phyloP scores from a whole-genome alignment of 306 rosid genomes.

The Trifolium repens region DNA sequence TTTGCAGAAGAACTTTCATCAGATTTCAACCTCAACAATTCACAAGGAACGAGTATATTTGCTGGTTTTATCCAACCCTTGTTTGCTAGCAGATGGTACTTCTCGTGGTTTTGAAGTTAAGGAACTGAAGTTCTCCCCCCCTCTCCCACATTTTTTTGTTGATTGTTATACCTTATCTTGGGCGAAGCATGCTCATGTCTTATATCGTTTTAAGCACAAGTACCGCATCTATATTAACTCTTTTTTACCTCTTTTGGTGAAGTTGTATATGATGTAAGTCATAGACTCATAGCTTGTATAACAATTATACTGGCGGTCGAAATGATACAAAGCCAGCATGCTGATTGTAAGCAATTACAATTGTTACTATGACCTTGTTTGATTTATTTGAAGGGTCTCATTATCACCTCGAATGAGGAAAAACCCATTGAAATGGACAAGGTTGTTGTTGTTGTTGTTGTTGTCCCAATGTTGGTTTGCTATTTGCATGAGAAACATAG shows the following conservation, averaged over 20 bases:
- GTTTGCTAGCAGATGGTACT: constrained; percentile 1
- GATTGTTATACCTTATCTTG: constrained; percentile 6
- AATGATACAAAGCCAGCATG: constrained; percentile 16
- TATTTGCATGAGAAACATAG: too few relatives aligned
- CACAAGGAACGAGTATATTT: constrained; percentile 18
- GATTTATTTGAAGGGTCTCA: not conserved
- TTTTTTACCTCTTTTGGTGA: not conserved
- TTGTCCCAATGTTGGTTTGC: not conserved
- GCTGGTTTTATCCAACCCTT: constrained; percentile 26
- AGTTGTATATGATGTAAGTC: constrained; percentile 43
- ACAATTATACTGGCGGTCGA: not conserved
- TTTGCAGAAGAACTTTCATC: constrained; percentile 16
- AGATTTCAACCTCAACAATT: constrained; percentile 33
- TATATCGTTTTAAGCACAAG: not conserved
- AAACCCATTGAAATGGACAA: too few relatives aligned
- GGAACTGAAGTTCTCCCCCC: constrained; percentile 20
- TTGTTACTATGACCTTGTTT: constrained; percentile 19
- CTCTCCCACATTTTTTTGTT: constrained; percentile 13
- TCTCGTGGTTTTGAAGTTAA: constrained; percentile 20
- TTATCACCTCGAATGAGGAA: not conserved
- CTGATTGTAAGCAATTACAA: constrained; percentile 5
- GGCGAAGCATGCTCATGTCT: constrained; percentile 26
- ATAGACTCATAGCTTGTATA: constrained; percentile 37
- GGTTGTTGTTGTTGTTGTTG: not conserved
- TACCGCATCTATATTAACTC: constrained; percentile 27